A percentile compares a stretch with the other conserved stretches of the same genome.
Evolutionary conservation across 768 basidiomycete genomes (phyloP).

Genomic region (Mrakia hoshinonis): DNA sequence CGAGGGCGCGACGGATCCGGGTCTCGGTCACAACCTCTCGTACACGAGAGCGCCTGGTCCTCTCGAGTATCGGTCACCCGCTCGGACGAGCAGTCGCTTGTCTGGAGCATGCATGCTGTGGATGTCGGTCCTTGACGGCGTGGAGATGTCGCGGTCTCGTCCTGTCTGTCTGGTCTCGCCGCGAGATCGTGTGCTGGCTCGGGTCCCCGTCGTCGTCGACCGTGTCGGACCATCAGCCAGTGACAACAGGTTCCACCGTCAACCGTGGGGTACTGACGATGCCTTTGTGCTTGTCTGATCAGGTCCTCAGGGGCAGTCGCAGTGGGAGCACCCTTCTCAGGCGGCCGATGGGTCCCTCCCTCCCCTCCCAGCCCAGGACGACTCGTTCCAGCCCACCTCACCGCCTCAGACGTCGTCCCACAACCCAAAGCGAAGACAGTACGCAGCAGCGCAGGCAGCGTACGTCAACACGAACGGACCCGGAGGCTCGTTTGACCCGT

Average conservation of each 20-base stretch:
- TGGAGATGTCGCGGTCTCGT: neutral
- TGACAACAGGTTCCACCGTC: slow-evolving; percentile 66
- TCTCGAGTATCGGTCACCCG: too few relatives aligned
- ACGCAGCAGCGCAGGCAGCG: slow-evolving; percentile 85
- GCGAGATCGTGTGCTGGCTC: neutral
- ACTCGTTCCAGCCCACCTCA: slow-evolving; percentile 34
- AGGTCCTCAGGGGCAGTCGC: slow-evolving; percentile 71
- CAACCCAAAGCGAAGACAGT: slow-evolving; percentile 68
- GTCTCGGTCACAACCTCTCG: too few relatives aligned
- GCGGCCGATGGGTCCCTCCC: slow-evolving; percentile 35
- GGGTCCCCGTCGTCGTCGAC: neutral
- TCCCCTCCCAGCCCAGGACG: slow-evolving; percentile 29
- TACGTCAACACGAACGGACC: slow-evolving; percentile 53
- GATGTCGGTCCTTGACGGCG: too few relatives aligned
- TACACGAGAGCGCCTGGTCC: too few relatives aligned
- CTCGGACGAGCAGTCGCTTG: too few relatives aligned
- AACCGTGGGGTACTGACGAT: slow-evolving; percentile 37
- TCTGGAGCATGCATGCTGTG: too few relatives aligned
- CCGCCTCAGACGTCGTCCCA: slow-evolving; percentile 41
- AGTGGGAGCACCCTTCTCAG: slow-evolving; percentile 73
- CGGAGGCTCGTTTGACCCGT: slow-evolving; percentile 22
- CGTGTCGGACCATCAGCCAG: neutral
- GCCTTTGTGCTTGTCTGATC: slow-evolving; percentile 12
- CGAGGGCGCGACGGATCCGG: too few relatives aligned
- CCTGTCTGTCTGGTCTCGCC: neutral